Conservation (phyloP, 202 grass and related monocot species). For the Alloteropsis angusta region DNA sequence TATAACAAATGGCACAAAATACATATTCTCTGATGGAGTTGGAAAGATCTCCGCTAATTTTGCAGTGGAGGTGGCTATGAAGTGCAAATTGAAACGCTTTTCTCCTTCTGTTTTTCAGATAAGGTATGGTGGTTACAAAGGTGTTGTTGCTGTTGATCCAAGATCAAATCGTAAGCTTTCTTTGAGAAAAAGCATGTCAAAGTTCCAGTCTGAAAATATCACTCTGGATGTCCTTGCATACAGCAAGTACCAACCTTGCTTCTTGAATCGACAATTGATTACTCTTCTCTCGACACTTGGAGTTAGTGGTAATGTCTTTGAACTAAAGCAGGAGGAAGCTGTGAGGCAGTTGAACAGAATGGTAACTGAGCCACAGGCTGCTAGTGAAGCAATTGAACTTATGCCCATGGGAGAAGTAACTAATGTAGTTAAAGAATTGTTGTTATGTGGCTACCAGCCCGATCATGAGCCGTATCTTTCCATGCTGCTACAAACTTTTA, state of each 20-base stretch:
- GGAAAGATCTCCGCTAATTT: conserved; percentile 84
- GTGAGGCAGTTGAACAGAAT: conserved; percentile 50
- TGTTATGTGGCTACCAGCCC: conserved; percentile 66
- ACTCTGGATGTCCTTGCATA: conserved; percentile 86
- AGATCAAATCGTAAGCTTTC: conserved; percentile 66
- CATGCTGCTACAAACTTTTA: conserved; percentile 75
- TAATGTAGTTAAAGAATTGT: conserved; percentile 58
- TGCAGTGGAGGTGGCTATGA: conserved; percentile 60
- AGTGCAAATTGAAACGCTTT: conserved; percentile 54
- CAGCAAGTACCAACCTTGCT: conserved; percentile 81
- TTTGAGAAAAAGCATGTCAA: conserved; percentile 73
- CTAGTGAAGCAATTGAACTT: conserved; percentile 57
- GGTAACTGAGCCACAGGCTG: conserved; percentile 54
- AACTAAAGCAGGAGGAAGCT: conserved; percentile 56
- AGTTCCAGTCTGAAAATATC: conserved; percentile 67
- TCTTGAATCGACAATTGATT: conserved; percentile 76
- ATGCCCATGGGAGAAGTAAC: conserved; percentile 76
- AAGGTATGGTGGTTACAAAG: conserved; percentile 87
- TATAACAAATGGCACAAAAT: conserved; percentile 38
- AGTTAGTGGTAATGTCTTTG: conserved; percentile 53
- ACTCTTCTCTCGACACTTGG: conserved; percentile 83
- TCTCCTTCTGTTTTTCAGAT: conserved; percentile 87
- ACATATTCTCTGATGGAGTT: conserved; percentile 89
- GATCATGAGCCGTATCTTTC: conserved; percentile 73
- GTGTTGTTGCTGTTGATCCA: conserved; percentile 71